Evolutionary conservation across 148 eudicot genomes (phyloP).

Genomic region (Talinum fruticosum): DNA sequence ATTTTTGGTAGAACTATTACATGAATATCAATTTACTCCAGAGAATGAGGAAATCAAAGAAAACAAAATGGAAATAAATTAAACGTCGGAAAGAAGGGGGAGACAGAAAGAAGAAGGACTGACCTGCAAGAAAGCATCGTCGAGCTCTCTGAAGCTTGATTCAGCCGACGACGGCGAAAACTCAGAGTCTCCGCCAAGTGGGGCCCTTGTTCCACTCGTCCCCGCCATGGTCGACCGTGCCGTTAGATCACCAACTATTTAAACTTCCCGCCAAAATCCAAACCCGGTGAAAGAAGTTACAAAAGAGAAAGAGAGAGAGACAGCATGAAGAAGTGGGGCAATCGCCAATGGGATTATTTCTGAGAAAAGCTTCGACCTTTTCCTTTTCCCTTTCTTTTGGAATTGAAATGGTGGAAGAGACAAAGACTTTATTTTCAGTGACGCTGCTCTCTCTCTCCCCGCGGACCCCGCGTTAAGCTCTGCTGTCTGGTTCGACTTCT

Average conservation of each 20-base stretch:
- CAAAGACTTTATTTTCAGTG: too few species aligned
- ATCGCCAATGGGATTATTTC: too few species aligned
- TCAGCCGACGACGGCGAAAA: constrained; percentile 37
- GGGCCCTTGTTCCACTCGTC: background rate
- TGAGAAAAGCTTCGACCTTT: too few species aligned
- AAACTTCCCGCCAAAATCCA: constrained; percentile 21
- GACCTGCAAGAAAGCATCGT: constrained; percentile 82
- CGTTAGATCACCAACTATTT: background rate
- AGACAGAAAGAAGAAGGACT: background rate
- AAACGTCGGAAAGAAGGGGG: background rate
- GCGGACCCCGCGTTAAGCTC: too few species aligned
- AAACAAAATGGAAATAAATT: background rate
- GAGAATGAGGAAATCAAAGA: too few species aligned
- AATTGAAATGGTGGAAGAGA: too few species aligned
- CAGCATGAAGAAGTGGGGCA: too few species aligned
- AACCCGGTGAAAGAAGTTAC: background rate
- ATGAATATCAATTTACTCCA: too few species aligned
- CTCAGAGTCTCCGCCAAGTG: constrained; percentile 6
- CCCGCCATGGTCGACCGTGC: constrained; percentile 14
- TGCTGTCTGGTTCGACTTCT: too few species aligned
- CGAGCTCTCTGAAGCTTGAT: constrained; percentile 63
- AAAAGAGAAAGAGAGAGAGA: background rate
- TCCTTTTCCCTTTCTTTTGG: too few species aligned
- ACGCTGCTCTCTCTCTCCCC: too few species aligned
- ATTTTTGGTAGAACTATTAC: too few species aligned